Evolutionary conservation across 345 rosid genomes (phyloP), one percentile per base, ranked within the genome.

Genomic region (Populus euphratica): DNA sequence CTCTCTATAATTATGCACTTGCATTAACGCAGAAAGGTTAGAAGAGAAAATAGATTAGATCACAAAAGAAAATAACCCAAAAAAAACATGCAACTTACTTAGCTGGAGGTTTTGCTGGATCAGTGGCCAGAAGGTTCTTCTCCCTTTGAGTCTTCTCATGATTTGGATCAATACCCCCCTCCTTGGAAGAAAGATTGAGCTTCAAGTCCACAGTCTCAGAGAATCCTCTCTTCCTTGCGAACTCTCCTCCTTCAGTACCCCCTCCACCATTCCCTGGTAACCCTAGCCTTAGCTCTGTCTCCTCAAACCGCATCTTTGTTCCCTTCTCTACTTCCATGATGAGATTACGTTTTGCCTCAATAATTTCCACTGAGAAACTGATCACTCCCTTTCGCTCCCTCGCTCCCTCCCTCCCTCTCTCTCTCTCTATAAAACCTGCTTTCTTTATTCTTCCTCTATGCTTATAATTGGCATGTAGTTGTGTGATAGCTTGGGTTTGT

Each of bases 211-310:
- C 91, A 8, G 95, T 92, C 79, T 89, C 91, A 10, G 84, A 87
- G 83, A 88, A 93, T 5, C 87, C 90, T 89, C 94, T 90, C 83
- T 93, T 93, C 85, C 88, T 87, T 25, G 77, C 81, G 16, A 79
- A 84, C 44, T 76, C 23, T 0, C 52, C 90, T 75, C 33, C 82
- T 73, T 75, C 80, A 44, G 17, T 44, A 80, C 75, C 33, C 21
- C 77, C 69, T 38, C 74, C 78, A 25, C 78, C 77, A 56, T 76
- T 86, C 3, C 93, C 97, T 1, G 97, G 95, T 77, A 93, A 79
- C 73, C 98, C 97, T 56, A 93, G 91, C 85, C 92, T 87, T 70
- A 93, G 88, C 82, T 93, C 98, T 17, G 97, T 91, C 84, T 88
- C 97, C 49, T 83, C 90, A 61, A 86, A 78, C 27, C 83, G 85